phyloP scores from a whole-genome alignment of 2,329 filamentous ascomycete species.

The Pseudocercospora fuligena region DNA sequence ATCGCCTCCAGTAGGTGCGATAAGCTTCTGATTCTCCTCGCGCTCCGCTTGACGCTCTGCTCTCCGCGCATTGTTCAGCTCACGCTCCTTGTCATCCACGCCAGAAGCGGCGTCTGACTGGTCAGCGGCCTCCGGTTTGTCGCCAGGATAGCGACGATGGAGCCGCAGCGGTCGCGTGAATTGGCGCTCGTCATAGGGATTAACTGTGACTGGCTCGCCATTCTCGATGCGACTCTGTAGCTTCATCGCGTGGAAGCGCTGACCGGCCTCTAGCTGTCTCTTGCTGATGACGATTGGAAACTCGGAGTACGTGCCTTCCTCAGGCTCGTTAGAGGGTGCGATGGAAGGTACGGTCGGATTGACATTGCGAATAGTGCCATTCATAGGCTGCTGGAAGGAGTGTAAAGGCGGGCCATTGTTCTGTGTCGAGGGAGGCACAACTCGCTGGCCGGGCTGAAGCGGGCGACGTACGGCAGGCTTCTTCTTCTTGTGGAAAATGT shows the following conservation, averaged over 20 bases:
- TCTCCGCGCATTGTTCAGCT: slow-evolving; percentile 62
- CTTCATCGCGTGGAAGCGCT: slow-evolving; percentile 87
- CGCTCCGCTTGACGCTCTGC: slow-evolving; percentile 84
- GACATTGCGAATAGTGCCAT: slow-evolving; percentile 8
- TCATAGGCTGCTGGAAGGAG: slow-evolving; percentile 18
- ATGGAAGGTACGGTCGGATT: slow-evolving; percentile 25
- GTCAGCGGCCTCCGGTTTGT: slow-evolving; percentile 52
- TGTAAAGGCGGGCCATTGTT: slow-evolving; percentile 18
- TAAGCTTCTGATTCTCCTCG: slow-evolving; percentile 86
- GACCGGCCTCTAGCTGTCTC: slow-evolving; percentile 74
- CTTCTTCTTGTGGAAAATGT: slow-evolving; percentile 42
- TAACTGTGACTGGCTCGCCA: slow-evolving; percentile 48
- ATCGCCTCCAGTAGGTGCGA: slow-evolving; percentile 77
- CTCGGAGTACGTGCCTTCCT: slow-evolving; percentile 47
- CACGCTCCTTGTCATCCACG: slow-evolving; percentile 69
- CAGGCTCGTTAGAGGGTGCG: slow-evolving; percentile 26
- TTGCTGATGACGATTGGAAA: slow-evolving; percentile 83
- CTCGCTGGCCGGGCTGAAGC: slow-evolving; percentile 17
- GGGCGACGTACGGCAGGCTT: slow-evolving; percentile 42
- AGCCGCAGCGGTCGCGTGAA: slow-evolving; percentile 88
- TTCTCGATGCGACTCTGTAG: slow-evolving; percentile 63
- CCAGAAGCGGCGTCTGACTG: slow-evolving; percentile 35
- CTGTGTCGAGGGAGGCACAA: slow-evolving; percentile 15
- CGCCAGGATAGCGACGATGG: slow-evolving; percentile 84
- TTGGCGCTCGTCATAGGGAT: slow-evolving; percentile 75